Conservation (phyloP, 2,329 filamentous ascomycete species). For the Fusarium stilboides region DNA sequence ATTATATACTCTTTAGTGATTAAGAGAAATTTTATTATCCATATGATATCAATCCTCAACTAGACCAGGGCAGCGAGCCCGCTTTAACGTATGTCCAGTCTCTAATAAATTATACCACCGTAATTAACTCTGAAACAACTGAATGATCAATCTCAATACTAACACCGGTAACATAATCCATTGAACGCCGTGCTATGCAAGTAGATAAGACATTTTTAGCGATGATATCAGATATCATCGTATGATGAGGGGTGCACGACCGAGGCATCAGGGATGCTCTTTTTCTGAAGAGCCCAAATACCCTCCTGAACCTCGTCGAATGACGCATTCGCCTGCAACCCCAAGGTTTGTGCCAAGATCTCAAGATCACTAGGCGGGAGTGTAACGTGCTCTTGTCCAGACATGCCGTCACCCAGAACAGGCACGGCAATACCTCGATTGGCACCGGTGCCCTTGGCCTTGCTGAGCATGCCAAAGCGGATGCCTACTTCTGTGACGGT, state of each 20-base stretch:
- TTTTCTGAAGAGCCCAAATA: slow-evolving; percentile 52
- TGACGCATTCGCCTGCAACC: slow-evolving; percentile 54
- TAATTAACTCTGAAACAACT: neutral
- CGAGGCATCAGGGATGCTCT: slow-evolving; percentile 18
- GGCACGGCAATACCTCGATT: slow-evolving; percentile 28
- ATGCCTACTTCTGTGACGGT: slow-evolving; percentile 91
- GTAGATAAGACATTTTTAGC: neutral
- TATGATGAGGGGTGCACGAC: slow-evolving; percentile 28
- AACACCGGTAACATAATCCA: slow-evolving; percentile 12
- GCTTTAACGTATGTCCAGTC: neutral
- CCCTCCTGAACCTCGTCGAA: slow-evolving; percentile 55
- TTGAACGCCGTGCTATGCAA: slow-evolving; percentile 49
- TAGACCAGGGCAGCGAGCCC: slow-evolving; percentile 10
- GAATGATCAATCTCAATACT: slow-evolving; percentile 2
- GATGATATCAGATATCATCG: slow-evolving; percentile 32
- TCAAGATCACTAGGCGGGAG: slow-evolving; percentile 54
- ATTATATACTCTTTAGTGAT: neutral
- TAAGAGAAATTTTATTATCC: neutral
- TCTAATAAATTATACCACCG: slow-evolving; percentile 8
- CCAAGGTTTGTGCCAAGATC: slow-evolving; percentile 54
- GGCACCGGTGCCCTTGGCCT: slow-evolving; percentile 41
- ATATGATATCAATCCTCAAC: neutral
- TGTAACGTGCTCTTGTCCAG: slow-evolving; percentile 18
- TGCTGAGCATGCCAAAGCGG: slow-evolving; percentile 80
- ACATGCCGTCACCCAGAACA: slow-evolving; percentile 37